These are phyloP conservation scores for Pseudocercospora fijiensis DNA, from an alignment of 2,329 filamentous ascomycete species.

Conservation along the genomic window DNA sequence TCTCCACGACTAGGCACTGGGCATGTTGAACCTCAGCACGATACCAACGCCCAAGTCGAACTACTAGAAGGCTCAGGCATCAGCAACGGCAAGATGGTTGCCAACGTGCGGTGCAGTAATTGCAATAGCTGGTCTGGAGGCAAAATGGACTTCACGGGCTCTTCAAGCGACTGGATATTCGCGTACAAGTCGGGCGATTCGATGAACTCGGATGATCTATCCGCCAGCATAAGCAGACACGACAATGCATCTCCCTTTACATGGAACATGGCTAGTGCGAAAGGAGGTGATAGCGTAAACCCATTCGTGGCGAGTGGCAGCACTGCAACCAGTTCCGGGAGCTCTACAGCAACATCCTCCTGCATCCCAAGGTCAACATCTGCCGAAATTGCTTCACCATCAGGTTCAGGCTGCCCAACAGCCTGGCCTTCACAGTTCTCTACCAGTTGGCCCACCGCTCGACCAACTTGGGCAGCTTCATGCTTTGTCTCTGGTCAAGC, in stretches of 20 bases:
- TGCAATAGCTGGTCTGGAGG: conserved; percentile 56
- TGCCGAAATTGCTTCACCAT: conserved; percentile 15
- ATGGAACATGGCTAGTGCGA: conserved; percentile 51
- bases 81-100: conserved; percentile 53
- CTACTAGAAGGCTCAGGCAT: conserved; percentile 57
- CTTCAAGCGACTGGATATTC: conserved; percentile 52
- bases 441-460: conserved; percentile 21
- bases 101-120: conserved; percentile 57
- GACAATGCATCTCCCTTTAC: conserved; percentile 43
- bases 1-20: conserved; percentile 53
- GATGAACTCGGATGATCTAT: conserved; percentile 49
- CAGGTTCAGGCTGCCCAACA: conserved; percentile 23
- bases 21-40: conserved; percentile 45
- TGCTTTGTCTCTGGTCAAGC: conserved; percentile 11
- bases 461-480: conserved; percentile 17
- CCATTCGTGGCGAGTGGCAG: conserved; percentile 38
- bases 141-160: conserved; percentile 50
- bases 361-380: conserved; percentile 8
- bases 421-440: conserved; percentile 20
- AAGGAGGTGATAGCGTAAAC: conserved; percentile 50
- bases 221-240: conserved; percentile 49
- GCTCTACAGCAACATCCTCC: conserved; percentile 2
- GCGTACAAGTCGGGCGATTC: conserved; percentile 49
- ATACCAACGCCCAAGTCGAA: conserved; percentile 46
- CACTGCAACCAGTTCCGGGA: conserved; percentile 8